Conservation (phyloP, 257 asterid genomes). For the Lycium barbarum region DNA sequence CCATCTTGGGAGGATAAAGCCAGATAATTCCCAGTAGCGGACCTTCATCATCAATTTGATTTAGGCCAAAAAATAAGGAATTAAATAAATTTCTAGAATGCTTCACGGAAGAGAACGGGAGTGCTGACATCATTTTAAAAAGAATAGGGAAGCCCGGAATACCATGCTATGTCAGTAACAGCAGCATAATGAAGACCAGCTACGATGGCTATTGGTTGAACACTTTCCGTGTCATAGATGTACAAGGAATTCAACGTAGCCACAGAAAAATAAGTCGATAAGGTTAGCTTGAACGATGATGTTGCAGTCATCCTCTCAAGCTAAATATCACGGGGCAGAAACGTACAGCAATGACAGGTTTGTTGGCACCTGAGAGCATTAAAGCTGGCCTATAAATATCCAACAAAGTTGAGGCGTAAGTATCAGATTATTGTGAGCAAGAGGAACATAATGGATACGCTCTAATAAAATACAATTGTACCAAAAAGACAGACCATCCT, state of each 20-base stretch:
- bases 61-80: not conserved
- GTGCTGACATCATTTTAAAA: constrained; percentile 3
- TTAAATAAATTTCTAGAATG: not conserved
- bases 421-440: constrained; percentile 2
- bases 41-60: constrained; percentile 41
- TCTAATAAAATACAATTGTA: not conserved
- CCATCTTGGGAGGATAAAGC: constrained; percentile 91
- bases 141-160: constrained; percentile 21
- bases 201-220: constrained; percentile 73
- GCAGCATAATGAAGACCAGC: constrained; percentile 95
- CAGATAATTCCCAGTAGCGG: constrained; percentile 70
- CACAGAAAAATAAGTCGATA: constrained; percentile 90
- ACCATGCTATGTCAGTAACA: constrained; percentile 95
- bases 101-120: not conserved
- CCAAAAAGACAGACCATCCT: constrained; percentile 39
- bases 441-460: not conserved
- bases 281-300: constrained; percentile 75
- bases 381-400: constrained; percentile 78
- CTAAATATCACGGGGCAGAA: constrained; percentile 78
- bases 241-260: constrained; percentile 92
- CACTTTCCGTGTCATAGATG: constrained; percentile 85
- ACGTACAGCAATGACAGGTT: constrained; percentile 92
- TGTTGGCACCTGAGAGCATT: constrained; percentile 97
- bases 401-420: constrained; percentile 33
- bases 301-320: constrained; percentile 71